Base-by-base conservation (phyloP, 768 basidiomycete species). In the Hortiboletus flavorubellus region DNA sequence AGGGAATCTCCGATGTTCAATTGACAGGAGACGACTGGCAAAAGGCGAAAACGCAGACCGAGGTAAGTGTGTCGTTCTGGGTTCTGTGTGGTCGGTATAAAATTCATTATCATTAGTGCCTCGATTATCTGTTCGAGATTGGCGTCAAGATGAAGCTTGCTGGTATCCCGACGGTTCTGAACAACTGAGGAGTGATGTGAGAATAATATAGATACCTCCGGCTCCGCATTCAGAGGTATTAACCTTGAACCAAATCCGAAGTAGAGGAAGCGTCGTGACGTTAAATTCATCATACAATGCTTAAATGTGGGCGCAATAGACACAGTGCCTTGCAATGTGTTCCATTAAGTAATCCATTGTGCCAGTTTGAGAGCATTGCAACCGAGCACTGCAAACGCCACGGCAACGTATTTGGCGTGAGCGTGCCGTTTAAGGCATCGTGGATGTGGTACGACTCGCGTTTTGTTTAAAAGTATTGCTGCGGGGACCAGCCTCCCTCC, bases 81-180 rank as follows among this genome's bases (percentile, higher is more conserved):
- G 21, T 46, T 31, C 5, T n/a, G 7, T 33, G 18, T 14, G 5
- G 26, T 21, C 26, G 31, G 15, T 49, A 18, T 26, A 26, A 49
- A 10, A 12, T 4, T 39, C 4, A 57, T 42, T 50, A 5, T 23
- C 49, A 56, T 15, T 61, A 90, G 86, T 95, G 93, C 68, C 79
- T 94, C 31, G 93, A 95, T 67, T 95, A 94, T 71, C 78, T 95
- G 16, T 92, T 94, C 61, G 93, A 95, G 68, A 85, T 94, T 47
- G 87, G 82, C 11, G 89, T 92, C 50, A 89, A 87, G 72, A 89
- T 90, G 88, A 86, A 81, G 65, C 70, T 82, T 38, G 83, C 84
- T 0, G 82, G 82, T 2, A 61, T 87, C 9, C 78, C 77, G 7
- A 82, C 84, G 1, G 74, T 76, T n/a, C 49, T 73, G 43, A 67